Evolutionary conservation across 163 green algal species (phyloP), one percentile per base, ranked within the genome.

Genomic region (Scenedesmus sp.): DNA sequence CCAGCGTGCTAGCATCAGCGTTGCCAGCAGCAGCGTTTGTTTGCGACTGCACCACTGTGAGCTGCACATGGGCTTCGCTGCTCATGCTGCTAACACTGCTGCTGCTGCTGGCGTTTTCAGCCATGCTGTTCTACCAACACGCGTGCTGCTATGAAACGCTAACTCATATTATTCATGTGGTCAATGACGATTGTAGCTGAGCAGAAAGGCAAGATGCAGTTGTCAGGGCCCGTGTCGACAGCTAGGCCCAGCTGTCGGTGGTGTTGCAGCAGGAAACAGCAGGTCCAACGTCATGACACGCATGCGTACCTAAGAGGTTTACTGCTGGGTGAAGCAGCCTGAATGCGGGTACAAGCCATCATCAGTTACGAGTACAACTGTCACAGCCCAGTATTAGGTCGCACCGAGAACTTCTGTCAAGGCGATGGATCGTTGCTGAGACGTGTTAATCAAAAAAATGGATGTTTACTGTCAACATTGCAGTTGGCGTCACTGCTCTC

Each of bases 291-390:
- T 76, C 7, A 76, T 3, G 4, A 30, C 65, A 76, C 3, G 18
- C 65, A 40, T n/a, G 30, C 5, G 12, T 0, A 16, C 40, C 5
- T 3, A 40, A 76, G 7, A 18, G 20, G 7, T 20, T 22, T 2
- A 40, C 18, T 40, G 30, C 9, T 40, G 65, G 3, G 30, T 2
- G 30, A 20, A 22, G 65, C 65, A 76, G 65, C 65, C 65, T 40
- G 65, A 76, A 76, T 76, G 65, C 16, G 65, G 0, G 30, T 76
- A 18, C 65, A 37, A 24, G 65, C 9, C 65, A 76, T 76, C 65
- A 76, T 76, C 65, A 76, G 65, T 76, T 76, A 40, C 65, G 30
- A 76, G 65, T 76, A 40, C 65, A 76, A 76, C 65, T 76, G 65
- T 76, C 65, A 76, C 7, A 40, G 16, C 65, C 30, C 6, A 40